These are phyloP conservation scores for Suillus subalutaceus DNA, from an alignment of 768 basidiomycete species.

Conservation along the genomic window DNA sequence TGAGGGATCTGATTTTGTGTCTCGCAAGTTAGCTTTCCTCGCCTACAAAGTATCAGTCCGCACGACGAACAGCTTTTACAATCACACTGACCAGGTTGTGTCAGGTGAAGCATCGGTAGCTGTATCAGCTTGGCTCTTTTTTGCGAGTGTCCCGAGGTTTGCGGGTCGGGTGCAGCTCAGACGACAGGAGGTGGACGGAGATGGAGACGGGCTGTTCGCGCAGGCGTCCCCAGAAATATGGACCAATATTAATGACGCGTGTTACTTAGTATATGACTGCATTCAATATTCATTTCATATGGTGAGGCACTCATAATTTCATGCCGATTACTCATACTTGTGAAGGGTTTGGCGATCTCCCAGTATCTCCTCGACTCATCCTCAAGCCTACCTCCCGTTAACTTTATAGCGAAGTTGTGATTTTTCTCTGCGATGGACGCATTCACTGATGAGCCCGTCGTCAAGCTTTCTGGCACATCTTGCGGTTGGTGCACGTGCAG, in stretches of 20 bases:
- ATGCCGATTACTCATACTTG: no score
- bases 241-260: no score
- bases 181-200: neutral
- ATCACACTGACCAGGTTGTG: constrained; percentile 13
- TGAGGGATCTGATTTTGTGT: no score
- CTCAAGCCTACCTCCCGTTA: neutral
- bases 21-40: no score
- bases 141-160: constrained; percentile 65
- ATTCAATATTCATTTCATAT: no score
- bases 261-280: no score
- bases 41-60: constrained; percentile 21
- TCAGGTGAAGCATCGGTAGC: constrained; percentile 33
- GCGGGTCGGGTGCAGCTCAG: constrained; percentile 40
- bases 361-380: no score
- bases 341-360: neutral
- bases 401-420: no score
- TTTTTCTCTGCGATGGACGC: neutral
- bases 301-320: no score
- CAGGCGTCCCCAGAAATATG: no score
- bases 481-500: neutral
- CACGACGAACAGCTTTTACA: neutral
- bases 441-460: neutral
- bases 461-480: no score
- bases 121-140: constrained; percentile 27
- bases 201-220: no score